Conservation (phyloP, 2,329 filamentous ascomycete genomes). For the Phialophora expanda region DNA sequence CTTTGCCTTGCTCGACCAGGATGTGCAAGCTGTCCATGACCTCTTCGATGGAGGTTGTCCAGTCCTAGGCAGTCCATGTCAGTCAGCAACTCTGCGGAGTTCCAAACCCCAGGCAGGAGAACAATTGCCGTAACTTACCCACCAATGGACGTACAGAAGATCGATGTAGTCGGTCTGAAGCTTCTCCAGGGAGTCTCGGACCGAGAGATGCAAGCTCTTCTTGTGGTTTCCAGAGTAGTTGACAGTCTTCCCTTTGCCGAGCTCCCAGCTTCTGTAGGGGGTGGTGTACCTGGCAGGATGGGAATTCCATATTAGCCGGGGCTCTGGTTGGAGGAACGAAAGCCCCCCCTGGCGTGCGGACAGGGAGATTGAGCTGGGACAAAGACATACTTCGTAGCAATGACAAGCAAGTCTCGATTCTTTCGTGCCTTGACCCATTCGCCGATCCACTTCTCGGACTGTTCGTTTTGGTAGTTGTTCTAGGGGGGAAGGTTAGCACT, state of each 20-base stretch:
- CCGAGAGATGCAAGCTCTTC: constrained; percentile 42
- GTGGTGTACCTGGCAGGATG: constrained; percentile 64
- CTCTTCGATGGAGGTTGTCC: constrained; percentile 66
- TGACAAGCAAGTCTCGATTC: constrained; percentile 71
- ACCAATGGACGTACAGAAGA: constrained; percentile 49
- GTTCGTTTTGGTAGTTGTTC: constrained; percentile 70
- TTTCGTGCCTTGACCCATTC: constrained; percentile 62
- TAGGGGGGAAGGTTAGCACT: constrained; percentile 31
- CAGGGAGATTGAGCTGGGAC: constrained; percentile 50
- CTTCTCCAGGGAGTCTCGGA: constrained; percentile 44
- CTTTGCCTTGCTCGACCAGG: constrained; percentile 65
- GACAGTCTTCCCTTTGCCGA: constrained; percentile 47
- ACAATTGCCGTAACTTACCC: constrained; percentile 49
- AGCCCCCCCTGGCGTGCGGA: neutral
- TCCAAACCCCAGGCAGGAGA: neutral
- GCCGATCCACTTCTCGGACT: constrained; percentile 70
- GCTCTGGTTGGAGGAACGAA: neutral
- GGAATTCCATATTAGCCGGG: neutral
- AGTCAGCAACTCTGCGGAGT: neutral
- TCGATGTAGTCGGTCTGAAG: constrained; percentile 47
- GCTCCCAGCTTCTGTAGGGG: constrained; percentile 54
- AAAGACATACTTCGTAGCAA: constrained; percentile 69
- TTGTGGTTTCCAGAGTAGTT: constrained; percentile 52
- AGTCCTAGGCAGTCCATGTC: constrained; percentile 59
- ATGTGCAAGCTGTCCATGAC: constrained; percentile 71